These are phyloP conservation scores for Melocanna baccifera DNA, from an alignment of 176 grass and related monocot species.

Conservation along the genomic window DNA sequence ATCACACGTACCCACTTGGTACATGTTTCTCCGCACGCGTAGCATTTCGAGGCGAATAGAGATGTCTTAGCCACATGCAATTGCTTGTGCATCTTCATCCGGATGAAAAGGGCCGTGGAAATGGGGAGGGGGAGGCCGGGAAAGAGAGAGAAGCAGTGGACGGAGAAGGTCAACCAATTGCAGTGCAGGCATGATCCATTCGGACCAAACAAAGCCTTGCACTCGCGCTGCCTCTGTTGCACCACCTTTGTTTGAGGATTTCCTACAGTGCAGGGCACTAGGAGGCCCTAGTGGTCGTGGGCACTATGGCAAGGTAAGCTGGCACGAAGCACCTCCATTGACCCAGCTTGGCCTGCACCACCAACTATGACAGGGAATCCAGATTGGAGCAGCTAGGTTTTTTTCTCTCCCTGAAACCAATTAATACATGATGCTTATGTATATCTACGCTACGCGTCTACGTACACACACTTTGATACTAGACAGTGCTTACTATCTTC, in stretches of 20 bases:
- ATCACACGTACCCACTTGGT: no score
- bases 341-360: background rate
- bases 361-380: slow-evolving; percentile 28
- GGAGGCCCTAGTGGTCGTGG: background rate
- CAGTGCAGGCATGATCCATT: slow-evolving; percentile 11
- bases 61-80: background rate
- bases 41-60: slow-evolving; percentile 16
- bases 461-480: background rate
- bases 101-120: background rate
- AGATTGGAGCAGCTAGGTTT: slow-evolving; percentile 4
- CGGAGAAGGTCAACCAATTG: slow-evolving; percentile 29
- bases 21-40: background rate
- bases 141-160: background rate
- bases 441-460: background rate
- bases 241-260: background rate
- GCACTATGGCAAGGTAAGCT: slow-evolving; percentile 7
- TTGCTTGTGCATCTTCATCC: background rate
- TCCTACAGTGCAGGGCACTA: slow-evolving; percentile 18
- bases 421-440: background rate
- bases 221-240: background rate
- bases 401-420: background rate
- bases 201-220: background rate
- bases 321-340: slow-evolving; percentile 15
- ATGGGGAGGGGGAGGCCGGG: background rate
- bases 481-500: background rate